A percentile compares a stretch with the other conserved stretches of the same genome.
Conservation (phyloP, 78 protist genomes). For the Bodo saltans region DNA sequence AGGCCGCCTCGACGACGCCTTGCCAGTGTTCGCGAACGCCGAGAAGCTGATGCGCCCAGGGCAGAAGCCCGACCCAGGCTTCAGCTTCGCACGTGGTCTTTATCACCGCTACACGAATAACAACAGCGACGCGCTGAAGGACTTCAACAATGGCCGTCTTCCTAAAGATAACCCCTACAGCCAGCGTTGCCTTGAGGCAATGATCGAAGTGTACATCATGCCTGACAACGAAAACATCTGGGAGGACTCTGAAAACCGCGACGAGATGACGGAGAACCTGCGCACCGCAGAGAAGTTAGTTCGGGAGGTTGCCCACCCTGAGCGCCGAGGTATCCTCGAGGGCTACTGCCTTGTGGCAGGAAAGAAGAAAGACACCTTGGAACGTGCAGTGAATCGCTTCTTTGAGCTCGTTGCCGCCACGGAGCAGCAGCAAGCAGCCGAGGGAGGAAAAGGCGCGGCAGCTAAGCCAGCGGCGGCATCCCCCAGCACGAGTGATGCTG, state of each 20-base stretch:
- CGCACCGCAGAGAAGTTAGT: slow-evolving; percentile 36
- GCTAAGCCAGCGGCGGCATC: not conserved
- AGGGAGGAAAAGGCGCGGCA: not conserved
- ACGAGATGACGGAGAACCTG: slow-evolving; percentile 12
- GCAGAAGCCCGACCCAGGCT: slow-evolving; percentile 32
- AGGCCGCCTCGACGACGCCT: slow-evolving; percentile 46
- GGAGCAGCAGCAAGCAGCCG: not conserved
- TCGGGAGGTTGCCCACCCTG: slow-evolving; percentile 3
- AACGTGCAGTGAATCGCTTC: slow-evolving; percentile 26
- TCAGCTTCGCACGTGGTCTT: slow-evolving; percentile 39
- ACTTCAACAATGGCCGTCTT: slow-evolving; percentile 46
- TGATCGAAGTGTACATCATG: slow-evolving; percentile 57
- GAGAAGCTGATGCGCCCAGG: not conserved
- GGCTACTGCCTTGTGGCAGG: not conserved
- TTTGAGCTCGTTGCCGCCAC: slow-evolving; percentile 9
- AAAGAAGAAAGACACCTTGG: not conserved
- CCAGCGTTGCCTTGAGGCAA: slow-evolving; percentile 18
- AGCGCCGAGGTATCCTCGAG: not conserved
- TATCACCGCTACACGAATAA: slow-evolving; percentile 14
- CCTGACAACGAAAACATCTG: slow-evolving; percentile 20
- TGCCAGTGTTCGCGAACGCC: slow-evolving; percentile 25
- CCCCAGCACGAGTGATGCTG: too few relatives aligned
- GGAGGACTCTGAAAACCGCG: not conserved
- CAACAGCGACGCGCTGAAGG: slow-evolving; percentile 43
- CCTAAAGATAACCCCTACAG: slow-evolving; percentile 46